These are phyloP conservation scores for Monosporascus sp. DNA, from an alignment of 2,329 filamentous ascomycete species.

Conservation along the genomic window DNA sequence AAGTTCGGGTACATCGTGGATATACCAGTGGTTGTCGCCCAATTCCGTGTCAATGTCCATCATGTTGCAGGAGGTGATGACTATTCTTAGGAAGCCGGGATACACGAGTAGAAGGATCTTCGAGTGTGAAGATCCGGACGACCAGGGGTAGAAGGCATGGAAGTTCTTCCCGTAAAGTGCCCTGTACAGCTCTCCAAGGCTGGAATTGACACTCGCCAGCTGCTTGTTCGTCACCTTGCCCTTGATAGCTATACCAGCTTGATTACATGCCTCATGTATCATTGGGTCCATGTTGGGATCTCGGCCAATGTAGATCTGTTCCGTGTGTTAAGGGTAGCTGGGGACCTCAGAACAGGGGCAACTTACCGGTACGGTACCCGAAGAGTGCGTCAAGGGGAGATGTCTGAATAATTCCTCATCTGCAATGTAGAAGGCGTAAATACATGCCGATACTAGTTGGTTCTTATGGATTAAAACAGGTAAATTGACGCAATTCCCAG, in stretches of 20 bases:
- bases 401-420: slow-evolving; percentile 15
- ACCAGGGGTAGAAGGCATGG: slow-evolving; percentile 18
- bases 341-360: background rate
- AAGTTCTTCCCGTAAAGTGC: slow-evolving; percentile 14
- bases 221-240: slow-evolving; percentile 9
- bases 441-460: slow-evolving; percentile 16
- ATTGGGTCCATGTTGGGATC: slow-evolving; percentile 14
- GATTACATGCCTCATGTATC: slow-evolving; percentile 3
- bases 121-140: slow-evolving; percentile 14
- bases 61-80: slow-evolving; percentile 23
- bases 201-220: slow-evolving; percentile 7
- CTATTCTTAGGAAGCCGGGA: slow-evolving; percentile 14
- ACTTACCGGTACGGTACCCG: slow-evolving; percentile 12
- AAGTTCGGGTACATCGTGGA: slow-evolving; percentile 18
- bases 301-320: slow-evolving; percentile 17
- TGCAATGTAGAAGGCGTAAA: slow-evolving; percentile 17
- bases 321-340: background rate
- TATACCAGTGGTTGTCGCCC: slow-evolving; percentile 22
- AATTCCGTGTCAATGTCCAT: slow-evolving; percentile 18
- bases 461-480: slow-evolving; percentile 16
- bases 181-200: slow-evolving; percentile 8
- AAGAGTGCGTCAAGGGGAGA: slow-evolving; percentile 10
- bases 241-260: slow-evolving; percentile 7
- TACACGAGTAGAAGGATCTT: slow-evolving; percentile 20
- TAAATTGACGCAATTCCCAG: slow-evolving; percentile 19